Base-by-base conservation (phyloP, 1,139 yeast species). In the Kluyveromyces sp. region DNA sequence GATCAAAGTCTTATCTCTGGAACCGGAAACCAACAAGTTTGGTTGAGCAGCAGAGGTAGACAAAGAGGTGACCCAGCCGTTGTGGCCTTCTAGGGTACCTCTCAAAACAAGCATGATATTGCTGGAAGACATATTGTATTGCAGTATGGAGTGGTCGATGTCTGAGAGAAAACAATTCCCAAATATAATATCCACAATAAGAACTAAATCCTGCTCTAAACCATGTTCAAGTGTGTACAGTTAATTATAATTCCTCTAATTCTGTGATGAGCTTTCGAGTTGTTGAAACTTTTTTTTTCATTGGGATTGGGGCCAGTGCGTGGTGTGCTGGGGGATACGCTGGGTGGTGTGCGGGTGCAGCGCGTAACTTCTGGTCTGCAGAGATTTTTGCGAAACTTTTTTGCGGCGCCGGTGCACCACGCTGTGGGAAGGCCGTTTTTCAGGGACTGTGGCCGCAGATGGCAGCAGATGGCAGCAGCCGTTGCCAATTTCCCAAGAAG, bases 21-120 rank as follows among this genome's bases (percentile, higher is more conserved):
- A 92, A 73, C 94, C 96, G 69, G 98, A 94, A 74, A 92, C 81
- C 70, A 92, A 84, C 71, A 92, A 79, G 75, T 94, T 97, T 77
- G 98, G 98, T 83, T 89, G 89, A 72, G 92, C 92, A 69, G 92
- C 87, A 71, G 96, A 84, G 77, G 97, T 92, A 76, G 97, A 96
- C 69, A 92, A 81, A 74, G 97, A 83, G 63, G 99, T 92, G 71
- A 92, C 98, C 97, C 97, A 92, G 69, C 82, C 83, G 76, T 76
- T 77, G 81, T 79, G 84, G 70, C 83, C 96, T 79, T 90, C 96
- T 73, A 92, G 86, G 82, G 97, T 87, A 74, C 97, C 97, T 83
- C 97, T 90, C 75, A 92, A 87, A 74, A 90, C 96, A 79, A 92
- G 83, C 83, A 90, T 95, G 86, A 90, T 97, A 75, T 59, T 58